These are phyloP conservation scores for Bretschneidera sinensis DNA, from an alignment of 345 rosid genomes.

Conservation along the genomic window DNA sequence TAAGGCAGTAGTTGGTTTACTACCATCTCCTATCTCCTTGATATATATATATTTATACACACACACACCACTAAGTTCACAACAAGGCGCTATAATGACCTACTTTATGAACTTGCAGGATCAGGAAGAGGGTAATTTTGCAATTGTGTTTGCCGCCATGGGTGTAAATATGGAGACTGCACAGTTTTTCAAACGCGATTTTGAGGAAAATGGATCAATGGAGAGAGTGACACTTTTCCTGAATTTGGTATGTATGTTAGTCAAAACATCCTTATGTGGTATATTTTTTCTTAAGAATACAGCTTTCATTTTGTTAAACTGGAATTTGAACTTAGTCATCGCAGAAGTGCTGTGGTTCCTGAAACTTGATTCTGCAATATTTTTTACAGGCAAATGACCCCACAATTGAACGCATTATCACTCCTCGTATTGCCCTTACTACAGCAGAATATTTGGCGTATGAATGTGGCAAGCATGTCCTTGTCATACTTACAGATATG, in stretches of 20 bases:
- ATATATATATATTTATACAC: no score
- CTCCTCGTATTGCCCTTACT: slow-evolving; percentile 94
- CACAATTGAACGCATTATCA: slow-evolving; percentile 91
- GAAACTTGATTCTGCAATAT: not conserved
- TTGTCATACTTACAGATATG: slow-evolving; percentile 94
- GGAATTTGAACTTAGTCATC: not conserved
- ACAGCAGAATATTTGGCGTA: slow-evolving; percentile 97
- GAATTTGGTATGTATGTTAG: slow-evolving; percentile 48
- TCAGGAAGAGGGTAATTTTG: slow-evolving; percentile 88
- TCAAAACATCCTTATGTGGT: not conserved
- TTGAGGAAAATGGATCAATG: slow-evolving; percentile 98
- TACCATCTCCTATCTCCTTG: no score
- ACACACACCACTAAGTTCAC: not conserved
- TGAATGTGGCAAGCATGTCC: slow-evolving; percentile 97
- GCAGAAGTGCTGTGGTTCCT: not conserved
- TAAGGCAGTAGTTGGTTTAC: no score
- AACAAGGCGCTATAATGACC: not conserved
- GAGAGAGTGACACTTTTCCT: slow-evolving; percentile 95
- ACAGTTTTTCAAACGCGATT: slow-evolving; percentile 96
- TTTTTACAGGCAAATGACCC: slow-evolving; percentile 76
- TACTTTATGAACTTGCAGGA: slow-evolving; percentile 37
- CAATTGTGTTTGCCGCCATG: slow-evolving; percentile 98
- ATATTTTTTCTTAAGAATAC: not conserved
- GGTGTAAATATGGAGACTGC: slow-evolving; percentile 99
- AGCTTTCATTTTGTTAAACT: not conserved